These are phyloP conservation scores for Paraphoma chrysanthemicola DNA, from an alignment of 2,329 filamentous ascomycete genomes.

Conservation along the genomic window DNA sequence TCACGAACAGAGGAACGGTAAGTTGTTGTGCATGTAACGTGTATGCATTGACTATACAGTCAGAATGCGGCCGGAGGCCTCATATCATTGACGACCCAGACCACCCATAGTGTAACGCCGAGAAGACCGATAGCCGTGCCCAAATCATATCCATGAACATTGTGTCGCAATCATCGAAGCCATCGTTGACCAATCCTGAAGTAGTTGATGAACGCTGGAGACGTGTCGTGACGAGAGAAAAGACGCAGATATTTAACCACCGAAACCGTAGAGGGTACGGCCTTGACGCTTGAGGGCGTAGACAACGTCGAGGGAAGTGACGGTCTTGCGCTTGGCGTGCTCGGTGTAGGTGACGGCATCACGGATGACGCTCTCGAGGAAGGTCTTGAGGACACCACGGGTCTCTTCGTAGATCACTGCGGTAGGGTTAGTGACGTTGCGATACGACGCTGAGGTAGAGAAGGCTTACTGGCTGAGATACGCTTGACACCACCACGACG, in stretches of 20 bases:
- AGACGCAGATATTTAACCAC: slow-evolving; percentile 68
- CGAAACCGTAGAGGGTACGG: slow-evolving; percentile 84
- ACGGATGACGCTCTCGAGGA: slow-evolving; percentile 78
- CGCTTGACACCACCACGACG: slow-evolving; percentile 62
- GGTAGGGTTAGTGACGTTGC: slow-evolving; percentile 28
- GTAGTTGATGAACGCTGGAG: slow-evolving; percentile 12
- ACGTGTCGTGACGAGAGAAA: slow-evolving; percentile 17
- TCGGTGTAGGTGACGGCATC: slow-evolving; percentile 81
- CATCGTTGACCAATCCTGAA: slow-evolving; percentile 16
- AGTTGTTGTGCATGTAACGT: slow-evolving; percentile 11
- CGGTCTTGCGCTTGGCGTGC: slow-evolving; percentile 83
- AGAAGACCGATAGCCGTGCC: slow-evolving; percentile 37
- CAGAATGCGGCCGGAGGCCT: slow-evolving; percentile 22
- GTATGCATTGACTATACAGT: slow-evolving; percentile 40
- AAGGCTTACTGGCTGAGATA: slow-evolving; percentile 57
- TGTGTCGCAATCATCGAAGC: slow-evolving; percentile 24
- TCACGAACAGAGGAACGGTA: neutral
- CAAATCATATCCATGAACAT: slow-evolving; percentile 34
- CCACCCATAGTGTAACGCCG: slow-evolving; percentile 40
- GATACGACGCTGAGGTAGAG: neutral
- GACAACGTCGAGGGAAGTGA: slow-evolving; percentile 71
- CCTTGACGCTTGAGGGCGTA: slow-evolving; percentile 71
- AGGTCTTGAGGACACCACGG: slow-evolving; percentile 78
- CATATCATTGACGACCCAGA: slow-evolving; percentile 32
- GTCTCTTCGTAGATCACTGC: slow-evolving; percentile 81